Percentiles rank a stretch among this genome's conserved stretches.
Evolutionary conservation across 2,329 filamentous ascomycete genomes (phyloP).

Genomic region (Dothiorella sarmentorum): DNA sequence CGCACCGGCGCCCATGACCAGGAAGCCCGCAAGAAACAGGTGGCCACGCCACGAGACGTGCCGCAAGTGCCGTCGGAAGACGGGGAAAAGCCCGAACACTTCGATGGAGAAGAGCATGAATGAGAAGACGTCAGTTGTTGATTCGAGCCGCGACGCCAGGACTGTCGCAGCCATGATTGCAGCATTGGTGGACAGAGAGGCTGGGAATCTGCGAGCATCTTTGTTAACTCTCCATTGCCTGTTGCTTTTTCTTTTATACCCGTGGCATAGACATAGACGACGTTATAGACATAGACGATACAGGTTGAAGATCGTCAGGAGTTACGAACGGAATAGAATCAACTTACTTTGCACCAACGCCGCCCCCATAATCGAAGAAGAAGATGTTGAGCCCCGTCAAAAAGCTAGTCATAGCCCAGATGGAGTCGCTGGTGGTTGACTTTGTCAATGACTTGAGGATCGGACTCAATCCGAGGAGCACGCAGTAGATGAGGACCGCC

Average conservation of each 20-base stretch:
- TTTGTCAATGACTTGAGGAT: constrained; percentile 95
- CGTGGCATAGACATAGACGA: neutral
- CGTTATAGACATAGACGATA: constrained; percentile 12
- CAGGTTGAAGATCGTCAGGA: constrained; percentile 12
- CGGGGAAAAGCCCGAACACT: constrained; percentile 95
- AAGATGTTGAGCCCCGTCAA: constrained; percentile 93
- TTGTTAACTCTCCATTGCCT: constrained; percentile 18
- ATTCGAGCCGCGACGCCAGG: constrained; percentile 81
- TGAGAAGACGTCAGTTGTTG: constrained; percentile 90
- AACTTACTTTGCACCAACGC: constrained; percentile 51
- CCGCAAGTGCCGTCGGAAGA: constrained; percentile 84
- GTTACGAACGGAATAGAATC: neutral
- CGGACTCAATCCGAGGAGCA: constrained; percentile 83
- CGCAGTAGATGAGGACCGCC: constrained; percentile 87
- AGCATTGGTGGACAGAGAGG: constrained; percentile 85
- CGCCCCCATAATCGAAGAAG: constrained; percentile 92
- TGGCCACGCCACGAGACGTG: constrained; percentile 81
- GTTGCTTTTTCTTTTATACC: constrained; percentile 1
- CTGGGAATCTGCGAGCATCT: constrained; percentile 57
- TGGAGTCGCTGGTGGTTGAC: constrained; percentile 89
- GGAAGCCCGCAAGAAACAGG: constrained; percentile 66
- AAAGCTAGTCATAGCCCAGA: constrained; percentile 96
- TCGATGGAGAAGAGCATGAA: constrained; percentile 95
- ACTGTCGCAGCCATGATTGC: constrained; percentile 96
- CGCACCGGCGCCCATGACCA: constrained; percentile 76